phyloP scores from a whole-genome alignment of 177 flowering plant genomes.

The Vitis hybrid region DNA sequence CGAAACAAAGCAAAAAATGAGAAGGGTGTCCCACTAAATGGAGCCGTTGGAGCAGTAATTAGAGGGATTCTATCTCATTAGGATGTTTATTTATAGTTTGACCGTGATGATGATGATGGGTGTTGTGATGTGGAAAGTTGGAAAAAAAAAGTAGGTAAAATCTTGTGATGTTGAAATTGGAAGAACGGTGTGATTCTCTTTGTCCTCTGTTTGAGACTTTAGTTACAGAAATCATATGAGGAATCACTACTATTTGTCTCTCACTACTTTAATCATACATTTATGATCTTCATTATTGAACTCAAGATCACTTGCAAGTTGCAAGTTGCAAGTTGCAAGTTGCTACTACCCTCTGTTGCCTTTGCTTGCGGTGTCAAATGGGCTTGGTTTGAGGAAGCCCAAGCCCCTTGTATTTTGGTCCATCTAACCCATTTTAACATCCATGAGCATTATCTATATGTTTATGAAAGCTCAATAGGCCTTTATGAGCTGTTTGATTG shows the following conservation, averaged over 20 bases:
- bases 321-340: too few species aligned
- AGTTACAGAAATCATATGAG: too few species aligned
- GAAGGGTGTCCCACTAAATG: background rate
- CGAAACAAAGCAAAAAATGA: conserved; percentile 31
- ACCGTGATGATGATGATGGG: background rate
- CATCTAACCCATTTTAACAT: background rate
- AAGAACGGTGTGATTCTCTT: too few species aligned
- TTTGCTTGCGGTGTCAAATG: too few species aligned
- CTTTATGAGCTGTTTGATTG: background rate
- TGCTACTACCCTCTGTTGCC: too few species aligned
- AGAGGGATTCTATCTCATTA: background rate
- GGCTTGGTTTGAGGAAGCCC: too few species aligned
- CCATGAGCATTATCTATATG: background rate
- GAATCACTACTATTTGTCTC: too few species aligned
- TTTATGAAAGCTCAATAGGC: background rate
- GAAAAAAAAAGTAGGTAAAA: background rate
- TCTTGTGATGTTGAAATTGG: background rate
- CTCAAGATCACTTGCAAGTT: too few species aligned
- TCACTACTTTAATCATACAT: too few species aligned
- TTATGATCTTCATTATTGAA: too few species aligned
- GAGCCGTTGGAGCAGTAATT: background rate
- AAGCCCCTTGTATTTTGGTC: background rate
- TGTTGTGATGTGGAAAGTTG: background rate
- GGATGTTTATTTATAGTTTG: background rate
- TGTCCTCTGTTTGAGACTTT: too few species aligned